Evolutionary conservation across 1,139 yeast species (phyloP), one percentile per base, ranked within the genome.

Genomic region (Yamadazyma dendronema): DNA sequence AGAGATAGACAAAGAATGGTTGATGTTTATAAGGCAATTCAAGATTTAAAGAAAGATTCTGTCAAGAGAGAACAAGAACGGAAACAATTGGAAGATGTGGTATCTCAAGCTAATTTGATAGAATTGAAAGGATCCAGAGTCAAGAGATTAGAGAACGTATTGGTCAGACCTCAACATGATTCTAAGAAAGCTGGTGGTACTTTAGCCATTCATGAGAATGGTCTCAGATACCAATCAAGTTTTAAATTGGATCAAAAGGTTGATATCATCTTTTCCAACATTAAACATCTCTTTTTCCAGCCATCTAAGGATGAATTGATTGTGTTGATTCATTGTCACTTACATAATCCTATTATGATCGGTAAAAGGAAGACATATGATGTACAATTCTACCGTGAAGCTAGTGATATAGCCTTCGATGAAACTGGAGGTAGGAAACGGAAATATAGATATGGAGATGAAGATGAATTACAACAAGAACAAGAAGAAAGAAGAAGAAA

Each of bases 401-500:
- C 97, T 11, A 81, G 95, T 35, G 99, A 92, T 59, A 85, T 90
- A 75, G 84, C 96, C 3, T 89, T 88, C 54, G 99, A 92, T 63
- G 99, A 92, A 64, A 92, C 99, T 26, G 96, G 97, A 43, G 95
- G 95, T 44, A 79, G 95, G 46, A 87, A 89, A 71, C 72, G 86
- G 61, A 83, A 84, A 49, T 87, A 89, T 71, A 71, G 96, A 57
- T 92, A 92, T 56, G 99, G 98, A 38, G 99, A 92, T 59, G 98
- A 92, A 63, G 98, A 92, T 62, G 99, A 92, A 65, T 72, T 94
- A 48, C 98, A 94, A 64, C 97, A 92, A 62, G 99, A 94, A 66
- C 97, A 92, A 65, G 97, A 92, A 63, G 99, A 92, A 66, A 82
- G 97, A 65, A 78, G 94, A 61, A 79, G 96, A 61, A 85, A 95